These are phyloP conservation scores for Chernovozyma aurita DNA, from an alignment of 1,139 yeast genomes.

Conservation along the genomic window DNA sequence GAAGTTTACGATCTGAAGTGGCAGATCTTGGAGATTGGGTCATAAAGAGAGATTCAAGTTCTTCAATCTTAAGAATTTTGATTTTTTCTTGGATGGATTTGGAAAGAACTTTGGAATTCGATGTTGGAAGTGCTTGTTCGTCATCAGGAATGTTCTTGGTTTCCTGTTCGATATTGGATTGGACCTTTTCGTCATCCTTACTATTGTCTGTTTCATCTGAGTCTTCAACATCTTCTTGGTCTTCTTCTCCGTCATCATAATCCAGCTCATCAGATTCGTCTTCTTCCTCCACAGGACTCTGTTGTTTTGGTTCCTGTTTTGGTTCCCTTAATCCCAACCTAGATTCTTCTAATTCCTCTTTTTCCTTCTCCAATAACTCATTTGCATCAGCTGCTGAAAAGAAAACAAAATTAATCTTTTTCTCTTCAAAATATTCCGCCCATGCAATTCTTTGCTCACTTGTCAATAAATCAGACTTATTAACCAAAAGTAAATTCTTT, in stretches of 20 bases:
- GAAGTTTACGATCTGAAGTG: conserved; percentile 56
- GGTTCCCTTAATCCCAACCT: conserved; percentile 7
- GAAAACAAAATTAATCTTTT: conserved; percentile 79
- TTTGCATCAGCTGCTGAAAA: conserved; percentile 90
- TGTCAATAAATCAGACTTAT: conserved; percentile 88
- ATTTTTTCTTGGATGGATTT: conserved; percentile 40
- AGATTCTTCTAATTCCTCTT: conserved; percentile 33
- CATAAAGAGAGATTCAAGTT: conserved; percentile 76
- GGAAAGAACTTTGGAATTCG: neutral
- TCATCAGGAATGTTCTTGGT: conserved; percentile 11
- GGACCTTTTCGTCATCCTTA: conserved; percentile 6
- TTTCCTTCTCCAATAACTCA: conserved; percentile 59
- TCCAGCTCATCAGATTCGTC: conserved; percentile 9
- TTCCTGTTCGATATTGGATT: too few species aligned
- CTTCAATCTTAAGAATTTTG: conserved; percentile 74
- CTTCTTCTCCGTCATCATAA: conserved; percentile 9
- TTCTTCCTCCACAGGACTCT: conserved; percentile 13
- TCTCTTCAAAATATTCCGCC: conserved; percentile 75
- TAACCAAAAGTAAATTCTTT: conserved; percentile 76
- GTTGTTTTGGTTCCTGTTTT: conserved; percentile 9
- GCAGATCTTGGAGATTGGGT: conserved; percentile 70
- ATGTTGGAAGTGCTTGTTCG: neutral
- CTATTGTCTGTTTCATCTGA: conserved; percentile 11
- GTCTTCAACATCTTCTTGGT: conserved; percentile 16
- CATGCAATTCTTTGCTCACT: conserved; percentile 72